phyloP scores from a whole-genome alignment of 164 flowering plant genomes.

The Sedum album region DNA sequence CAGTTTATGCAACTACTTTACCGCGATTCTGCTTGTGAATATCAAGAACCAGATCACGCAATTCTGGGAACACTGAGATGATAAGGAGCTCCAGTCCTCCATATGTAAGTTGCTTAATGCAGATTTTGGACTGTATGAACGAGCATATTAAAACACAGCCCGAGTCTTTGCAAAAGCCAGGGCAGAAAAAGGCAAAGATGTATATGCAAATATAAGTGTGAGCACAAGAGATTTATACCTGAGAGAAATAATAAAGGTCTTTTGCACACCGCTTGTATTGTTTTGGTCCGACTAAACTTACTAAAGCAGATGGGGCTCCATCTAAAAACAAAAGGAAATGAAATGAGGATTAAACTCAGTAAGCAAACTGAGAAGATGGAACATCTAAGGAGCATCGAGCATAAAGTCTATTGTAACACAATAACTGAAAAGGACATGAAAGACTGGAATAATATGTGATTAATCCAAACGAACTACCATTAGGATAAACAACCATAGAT shows the following conservation, averaged over 20 bases:
- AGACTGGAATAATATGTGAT: not conserved
- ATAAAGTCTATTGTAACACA: not conserved
- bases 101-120: conserved; percentile 85
- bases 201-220: not conserved
- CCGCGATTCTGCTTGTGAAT: conserved; percentile 40
- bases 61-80: conserved; percentile 79
- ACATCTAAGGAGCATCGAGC: not conserved
- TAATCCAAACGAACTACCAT: not conserved
- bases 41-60: conserved; percentile 52
- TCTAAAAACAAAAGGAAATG: conserved; percentile 23
- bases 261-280: conserved; percentile 85
- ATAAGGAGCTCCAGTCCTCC: conserved; percentile 65
- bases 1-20: conserved; percentile 12
- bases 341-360: not conserved
- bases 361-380: not conserved
- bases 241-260: conserved; percentile 84
- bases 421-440: no score
- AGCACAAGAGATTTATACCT: conserved; percentile 34
- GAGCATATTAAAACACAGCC: not conserved
- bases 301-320: conserved; percentile 84
- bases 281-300: conserved; percentile 80
- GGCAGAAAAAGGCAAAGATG: not conserved
- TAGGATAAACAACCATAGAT: not conserved
- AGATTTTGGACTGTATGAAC: conserved; percentile 58
- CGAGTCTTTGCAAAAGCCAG: not conserved